Base-by-base conservation (phyloP, 2,329 filamentous ascomycete species). In the Arthrocladium fulminans region DNA sequence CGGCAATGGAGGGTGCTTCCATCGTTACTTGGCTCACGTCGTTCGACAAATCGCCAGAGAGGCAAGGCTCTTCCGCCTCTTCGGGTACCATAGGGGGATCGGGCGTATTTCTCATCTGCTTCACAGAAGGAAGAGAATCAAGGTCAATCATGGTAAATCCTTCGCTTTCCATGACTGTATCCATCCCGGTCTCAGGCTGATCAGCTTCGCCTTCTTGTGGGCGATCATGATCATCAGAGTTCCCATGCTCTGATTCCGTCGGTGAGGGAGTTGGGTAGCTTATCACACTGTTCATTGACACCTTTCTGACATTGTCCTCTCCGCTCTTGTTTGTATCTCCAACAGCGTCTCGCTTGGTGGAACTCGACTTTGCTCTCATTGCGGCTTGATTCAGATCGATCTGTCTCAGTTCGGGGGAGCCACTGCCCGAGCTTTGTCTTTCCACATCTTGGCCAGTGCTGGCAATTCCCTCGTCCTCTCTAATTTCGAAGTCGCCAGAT, bases 71-170 rank as follows among this genome's bases (percentile, higher is more conserved):
- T 15, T 22, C 15, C 13, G 3, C 20, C 24, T 35, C 20, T 41
- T 41, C 29, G 5, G 37, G 25, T 20, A 29, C 19, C 3, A 19
- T 20, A n/a, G 41, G 35, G 2, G 49, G 39, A 32, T 39, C 24
- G 15, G 47, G 45, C 17, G 45, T 54, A 49, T 43, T 59, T 22
- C 47, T 42, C 40, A 45, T 50, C 29, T 53, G 55, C 53, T 67
- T 67, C 19, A 71, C 65, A 2, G 74, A 77, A 4, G 72, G 72
- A 19, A 77, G 60, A 2, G 74, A 74, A 49, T 75, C 70, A 38
- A 77, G 61, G 10, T 75, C 76, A 40, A 77, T 74, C 73, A 77
- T 76, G 49, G 73, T 77, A 51, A 77, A 77, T 2, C 71, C 74
- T 63, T 77, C 74, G 54, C 74, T 76, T 59, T 77, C 74, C 53